These are phyloP conservation scores for Saccharomycopsis sp. DNA, from an alignment of 805 yeast genomes.

Conservation along the genomic window DNA sequence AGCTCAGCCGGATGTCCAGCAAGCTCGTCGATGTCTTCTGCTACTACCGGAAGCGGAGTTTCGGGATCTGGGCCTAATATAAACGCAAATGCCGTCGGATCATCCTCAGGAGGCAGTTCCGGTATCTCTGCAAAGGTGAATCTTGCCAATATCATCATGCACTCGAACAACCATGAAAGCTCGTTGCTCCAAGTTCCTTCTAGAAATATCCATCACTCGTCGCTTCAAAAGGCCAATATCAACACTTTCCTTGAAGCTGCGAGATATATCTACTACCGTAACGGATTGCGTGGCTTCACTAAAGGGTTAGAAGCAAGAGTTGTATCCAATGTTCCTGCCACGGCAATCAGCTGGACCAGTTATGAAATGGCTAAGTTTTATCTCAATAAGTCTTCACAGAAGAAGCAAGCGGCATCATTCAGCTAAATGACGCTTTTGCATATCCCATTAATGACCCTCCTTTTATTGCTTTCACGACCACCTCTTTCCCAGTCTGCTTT, in stretches of 20 bases:
- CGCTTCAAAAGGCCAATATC: neutral
- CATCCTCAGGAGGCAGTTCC: neutral
- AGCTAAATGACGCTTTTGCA: neutral
- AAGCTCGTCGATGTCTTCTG: neutral
- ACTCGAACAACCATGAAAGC: neutral
- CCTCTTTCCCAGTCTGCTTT: too few relatives aligned
- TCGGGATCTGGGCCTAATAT: neutral
- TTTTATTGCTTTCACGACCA: neutral
- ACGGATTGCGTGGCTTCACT: slow-evolving; percentile 61
- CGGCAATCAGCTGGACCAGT: slow-evolving; percentile 97
- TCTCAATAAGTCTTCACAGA: slow-evolving; percentile 24
- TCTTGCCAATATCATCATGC: neutral
- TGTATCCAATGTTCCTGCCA: slow-evolving; percentile 87
- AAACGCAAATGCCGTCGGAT: neutral
- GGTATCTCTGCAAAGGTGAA: neutral
- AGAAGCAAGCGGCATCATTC: neutral
- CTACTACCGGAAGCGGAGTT: neutral
- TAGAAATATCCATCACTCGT: neutral
- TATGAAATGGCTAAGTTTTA: slow-evolving; percentile 93
- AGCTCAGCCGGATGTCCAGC: neutral
- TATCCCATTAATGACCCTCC: neutral
- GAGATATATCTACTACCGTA: slow-evolving; percentile 46
- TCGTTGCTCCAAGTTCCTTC: neutral
- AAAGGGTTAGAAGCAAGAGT: slow-evolving; percentile 89
- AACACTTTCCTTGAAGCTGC: slow-evolving; percentile 44